These are phyloP conservation scores for Tubosaeta brunneosetosa DNA, from an alignment of 768 basidiomycete species.

Conservation along the genomic window DNA sequence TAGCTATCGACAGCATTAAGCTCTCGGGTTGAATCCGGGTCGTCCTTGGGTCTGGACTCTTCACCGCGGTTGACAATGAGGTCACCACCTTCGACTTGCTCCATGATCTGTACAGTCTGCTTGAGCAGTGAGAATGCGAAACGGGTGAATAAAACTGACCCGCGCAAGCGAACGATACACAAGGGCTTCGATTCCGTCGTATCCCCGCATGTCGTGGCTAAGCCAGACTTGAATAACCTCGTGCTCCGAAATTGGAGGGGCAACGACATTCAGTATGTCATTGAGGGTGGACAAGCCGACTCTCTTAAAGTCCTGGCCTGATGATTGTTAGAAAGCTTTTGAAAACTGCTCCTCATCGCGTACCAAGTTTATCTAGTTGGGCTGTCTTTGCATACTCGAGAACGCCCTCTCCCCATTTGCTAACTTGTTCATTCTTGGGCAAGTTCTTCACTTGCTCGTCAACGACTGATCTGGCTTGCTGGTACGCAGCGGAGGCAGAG, in stretches of 20 bases:
- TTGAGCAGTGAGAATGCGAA: conserved; percentile 3
- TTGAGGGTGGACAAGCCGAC: conserved; percentile 85
- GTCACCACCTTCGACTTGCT: conserved; percentile 92
- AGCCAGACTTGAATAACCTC: conserved; percentile 97
- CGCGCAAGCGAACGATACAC: conserved; percentile 83
- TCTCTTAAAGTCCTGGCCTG: conserved; percentile 86
- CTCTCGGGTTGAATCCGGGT: conserved; percentile 48
- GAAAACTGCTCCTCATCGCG: conserved; percentile 24
- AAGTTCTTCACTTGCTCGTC: conserved; percentile 92
- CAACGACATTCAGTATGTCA: conserved; percentile 92
- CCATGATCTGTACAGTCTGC: conserved; percentile 61
- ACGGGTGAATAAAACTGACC: conserved; percentile 41
- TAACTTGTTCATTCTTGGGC: conserved; percentile 80
- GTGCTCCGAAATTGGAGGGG: conserved; percentile 96
- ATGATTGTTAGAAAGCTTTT: conserved; percentile 1
- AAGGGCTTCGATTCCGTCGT: conserved; percentile 92
- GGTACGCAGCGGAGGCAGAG: conserved; percentile 77
- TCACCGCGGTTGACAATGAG: conserved; percentile 82
- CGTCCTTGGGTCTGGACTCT: conserved; percentile 66
- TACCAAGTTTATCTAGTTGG: conserved; percentile 88
- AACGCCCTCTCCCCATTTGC: conserved; percentile 83
- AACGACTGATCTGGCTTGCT: conserved; percentile 82
- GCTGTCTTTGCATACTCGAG: conserved; percentile 84
- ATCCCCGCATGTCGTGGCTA: conserved; percentile 94
- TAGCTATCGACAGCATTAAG: conserved; percentile 82